These are phyloP conservation scores for Trifolium pratense DNA, from an alignment of 306 rosid genomes.

Conservation along the genomic window DNA sequence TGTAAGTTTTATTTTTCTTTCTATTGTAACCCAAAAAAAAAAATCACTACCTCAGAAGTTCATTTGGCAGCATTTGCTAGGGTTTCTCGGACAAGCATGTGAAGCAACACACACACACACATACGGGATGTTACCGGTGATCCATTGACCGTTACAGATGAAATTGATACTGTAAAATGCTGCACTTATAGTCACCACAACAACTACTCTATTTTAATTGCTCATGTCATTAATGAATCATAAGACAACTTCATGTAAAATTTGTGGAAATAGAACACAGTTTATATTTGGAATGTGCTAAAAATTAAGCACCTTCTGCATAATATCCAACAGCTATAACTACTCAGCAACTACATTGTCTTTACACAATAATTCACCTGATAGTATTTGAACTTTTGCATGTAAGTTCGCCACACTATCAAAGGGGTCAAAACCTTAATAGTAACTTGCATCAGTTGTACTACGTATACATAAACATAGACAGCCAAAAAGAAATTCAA, in stretches of 20 bases:
- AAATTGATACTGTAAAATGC: conserved; percentile 2
- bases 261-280: conserved; percentile 11
- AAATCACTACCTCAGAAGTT: background rate
- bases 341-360: conserved; percentile 21
- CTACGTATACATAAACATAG: conserved; percentile 40
- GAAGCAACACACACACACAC: background rate
- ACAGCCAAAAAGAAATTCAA: conserved; percentile 38
- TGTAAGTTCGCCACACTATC: conserved; percentile 23
- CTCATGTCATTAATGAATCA: background rate
- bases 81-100: conserved; percentile 4
- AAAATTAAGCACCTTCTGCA: conserved; percentile 35
- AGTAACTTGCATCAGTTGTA: conserved; percentile 41
- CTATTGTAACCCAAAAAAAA: background rate
- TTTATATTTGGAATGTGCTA: background rate
- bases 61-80: conserved; percentile 11
- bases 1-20: background rate
- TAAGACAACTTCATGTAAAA: background rate
- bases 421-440: conserved; percentile 41
- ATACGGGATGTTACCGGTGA: background rate
- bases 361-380: conserved; percentile 39
- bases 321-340: conserved; percentile 28
- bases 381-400: conserved; percentile 29
- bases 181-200: background rate
- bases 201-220: conserved; percentile 12
- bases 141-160: background rate